Base-by-base conservation (phyloP, 805 yeast genomes). In the Zygoascus bituminiphila region DNA sequence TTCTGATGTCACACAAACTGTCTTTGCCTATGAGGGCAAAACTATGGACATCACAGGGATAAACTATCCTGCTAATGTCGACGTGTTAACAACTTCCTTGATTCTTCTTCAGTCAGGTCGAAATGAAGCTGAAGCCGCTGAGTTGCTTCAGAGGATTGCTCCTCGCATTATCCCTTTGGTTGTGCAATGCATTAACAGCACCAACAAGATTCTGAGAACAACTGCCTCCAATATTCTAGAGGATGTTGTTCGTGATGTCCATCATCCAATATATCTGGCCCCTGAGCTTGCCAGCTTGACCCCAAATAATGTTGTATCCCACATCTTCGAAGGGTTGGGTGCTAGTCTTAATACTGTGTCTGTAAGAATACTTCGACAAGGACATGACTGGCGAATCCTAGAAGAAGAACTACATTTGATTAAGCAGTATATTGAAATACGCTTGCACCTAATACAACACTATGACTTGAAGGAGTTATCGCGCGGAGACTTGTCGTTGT, bases 311-410 rank as follows among this genome's bases (percentile, higher is more conserved):
- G 39, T 54, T 15, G 47, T 54, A 8, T 42, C 44, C 36, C 33
- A 42, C 31, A 47, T 56, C 25, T 50, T 46, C 29, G 50, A 48
- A 20, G 51, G 52, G 20, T 19, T 54, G 15, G 54, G 55, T 59
- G 38, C 66, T n/a, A 62, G 65, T 40, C 63, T 67, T 1, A 68
- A 64, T 45, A 61, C 70, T 19, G 73, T 73, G n/a, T 59, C 70
- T 20, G 64, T 66, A 4, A 57, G 68, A 17, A 59, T 74, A 5
- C 58, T 71, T 2, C 68, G 68, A 35, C 76, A 0, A 63, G 61
- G 62, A 3, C 51, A 70, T 10, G 57, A 66, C 29, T 67, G 47
- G 9, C 20, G 47, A 37, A 42, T 29, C 17, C 44, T 48, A 22
- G 47, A 42, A 22, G 48, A 51, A 29, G 51, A 45, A 19, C 44